Evolutionary conservation across 768 basidiomycete species (phyloP), one percentile per base, ranked within the genome.

Genomic region (Trametes maxima): DNA sequence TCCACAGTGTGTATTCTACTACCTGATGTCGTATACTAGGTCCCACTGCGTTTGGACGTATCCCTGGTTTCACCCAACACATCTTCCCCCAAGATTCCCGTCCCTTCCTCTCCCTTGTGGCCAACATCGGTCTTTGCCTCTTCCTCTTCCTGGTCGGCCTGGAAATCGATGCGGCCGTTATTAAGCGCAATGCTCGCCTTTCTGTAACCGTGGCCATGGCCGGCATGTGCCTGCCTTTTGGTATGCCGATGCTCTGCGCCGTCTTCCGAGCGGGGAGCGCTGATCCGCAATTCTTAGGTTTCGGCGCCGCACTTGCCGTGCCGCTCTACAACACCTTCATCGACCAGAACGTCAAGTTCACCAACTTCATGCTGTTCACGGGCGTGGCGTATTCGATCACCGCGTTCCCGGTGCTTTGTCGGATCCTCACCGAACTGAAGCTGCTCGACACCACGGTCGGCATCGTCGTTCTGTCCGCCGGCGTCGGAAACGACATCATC

Each of bases 141-240:
- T 95, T 94, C 75, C 83, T 98, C 14, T 98, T 97, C 77, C 82
- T 98, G 61, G 89, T 98, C 42, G 96, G 96, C 3, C 86, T 96
- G 36, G 92, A 94, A 77, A 95, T 97, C 59, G 97, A 98, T 59
- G 76, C 81, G 0, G 75, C 78, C 5, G 79, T 98, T 60, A 88
- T 98, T 74, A 87, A 82, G 67, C 87, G 89, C 40, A 91, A 92
- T 78, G 86, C 83, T 0, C 80, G 85, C 10, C 77, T 87, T 11
- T 90, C 89, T 0, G 74, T 75, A 3, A 80, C 85, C 2, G 86
- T 98, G 54, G 88, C 93, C 0, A 65, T 90, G 1, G 90, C 88
- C 0, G 96, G 96, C 2, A 93, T 98, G 82, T 70, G 85, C 4
- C 68, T 99, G 1, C 96, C 96, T 0, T 98, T 99, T 66, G 93